phyloP scores from a whole-genome alignment of 2,329 filamentous ascomycete genomes.

The Diaporthe capsici region DNA sequence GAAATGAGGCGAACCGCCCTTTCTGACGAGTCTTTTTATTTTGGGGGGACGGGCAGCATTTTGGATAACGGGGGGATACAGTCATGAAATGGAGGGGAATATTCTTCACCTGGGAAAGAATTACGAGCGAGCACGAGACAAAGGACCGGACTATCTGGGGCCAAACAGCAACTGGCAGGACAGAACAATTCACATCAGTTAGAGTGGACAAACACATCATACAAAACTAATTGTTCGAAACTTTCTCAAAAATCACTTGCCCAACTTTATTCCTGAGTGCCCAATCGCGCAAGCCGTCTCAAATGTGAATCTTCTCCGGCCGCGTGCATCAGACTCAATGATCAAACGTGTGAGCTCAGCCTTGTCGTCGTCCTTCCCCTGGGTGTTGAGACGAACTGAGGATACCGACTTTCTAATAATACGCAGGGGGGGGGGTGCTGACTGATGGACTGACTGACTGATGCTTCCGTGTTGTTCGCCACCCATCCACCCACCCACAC shows the following conservation, averaged over 20 bases:
- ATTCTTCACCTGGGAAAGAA: constrained; percentile 3
- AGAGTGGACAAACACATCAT: constrained; percentile 28
- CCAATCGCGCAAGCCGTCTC: neutral
- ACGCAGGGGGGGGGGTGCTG: neutral
- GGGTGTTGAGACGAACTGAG: constrained; percentile 23
- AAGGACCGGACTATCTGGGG: constrained; percentile 19
- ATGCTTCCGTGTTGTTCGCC: constrained; percentile 10
- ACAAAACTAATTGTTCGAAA: constrained; percentile 29
- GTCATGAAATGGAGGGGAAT: constrained; percentile 13
- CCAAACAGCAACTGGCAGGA: constrained; percentile 1
- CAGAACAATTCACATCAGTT: constrained; percentile 29
- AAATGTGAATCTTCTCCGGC: neutral
- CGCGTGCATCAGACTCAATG: neutral
- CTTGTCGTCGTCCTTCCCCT: neutral
- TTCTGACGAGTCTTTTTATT: constrained; percentile 16
- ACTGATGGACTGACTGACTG: constrained; percentile 5
- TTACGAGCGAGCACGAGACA: constrained; percentile 38
- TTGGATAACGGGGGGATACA: constrained; percentile 1
- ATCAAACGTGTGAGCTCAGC: constrained; percentile 21
- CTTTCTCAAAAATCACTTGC: neutral
- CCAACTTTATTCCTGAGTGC: neutral
- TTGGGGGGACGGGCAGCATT: constrained; percentile 14
- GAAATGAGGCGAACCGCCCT: constrained; percentile 35
- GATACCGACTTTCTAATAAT: constrained; percentile 15
- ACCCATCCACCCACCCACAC: neutral